phyloP scores from a whole-genome alignment of 768 basidiomycete genomes.

The Myochromella boudieri region DNA sequence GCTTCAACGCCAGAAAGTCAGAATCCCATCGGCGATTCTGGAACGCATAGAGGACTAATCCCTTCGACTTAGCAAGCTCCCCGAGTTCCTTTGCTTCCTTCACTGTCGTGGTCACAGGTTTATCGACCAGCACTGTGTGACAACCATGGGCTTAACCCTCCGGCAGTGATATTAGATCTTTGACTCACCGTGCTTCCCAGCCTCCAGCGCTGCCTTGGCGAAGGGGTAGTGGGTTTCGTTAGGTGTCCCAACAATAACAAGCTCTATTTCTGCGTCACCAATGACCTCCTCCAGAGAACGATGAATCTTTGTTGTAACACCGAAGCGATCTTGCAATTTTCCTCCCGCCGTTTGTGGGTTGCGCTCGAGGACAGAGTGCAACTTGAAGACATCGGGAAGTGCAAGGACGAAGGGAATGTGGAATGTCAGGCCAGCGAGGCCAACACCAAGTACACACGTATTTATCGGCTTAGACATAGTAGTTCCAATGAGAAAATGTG shows the following conservation, averaged over 20 bases:
- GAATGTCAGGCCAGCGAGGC: slow-evolving; percentile 75
- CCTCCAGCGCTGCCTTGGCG: slow-evolving; percentile 62
- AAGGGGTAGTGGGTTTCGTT: slow-evolving; percentile 72
- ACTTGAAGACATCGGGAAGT: slow-evolving; percentile 64
- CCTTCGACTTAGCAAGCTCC: slow-evolving; percentile 55
- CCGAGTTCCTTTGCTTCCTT: slow-evolving; percentile 62
- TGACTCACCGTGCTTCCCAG: slow-evolving; percentile 69
- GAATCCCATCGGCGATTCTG: slow-evolving; percentile 81
- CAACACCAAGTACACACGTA: slow-evolving; percentile 74
- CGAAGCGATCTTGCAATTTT: slow-evolving; percentile 66
- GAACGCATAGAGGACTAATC: slow-evolving; percentile 66
- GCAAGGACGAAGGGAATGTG: slow-evolving; percentile 80
- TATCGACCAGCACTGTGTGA: slow-evolving; percentile 70
- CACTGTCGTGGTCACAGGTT: slow-evolving; percentile 67
- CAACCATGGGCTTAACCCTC: neutral
- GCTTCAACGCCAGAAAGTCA: slow-evolving; percentile 68
- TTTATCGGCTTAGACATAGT: slow-evolving; percentile 51
- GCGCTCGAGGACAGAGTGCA: slow-evolving; percentile 75
- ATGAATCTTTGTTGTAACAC: slow-evolving; percentile 56
- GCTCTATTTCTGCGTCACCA: slow-evolving; percentile 62
- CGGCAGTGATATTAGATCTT: neutral
- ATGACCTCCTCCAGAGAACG: slow-evolving; percentile 60
- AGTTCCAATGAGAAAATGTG: no score
- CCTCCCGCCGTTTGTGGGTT: slow-evolving; percentile 61
- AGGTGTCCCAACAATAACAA: slow-evolving; percentile 69